Base-by-base conservation (phyloP, 768 basidiomycete species). In the Russula virescens region DNA sequence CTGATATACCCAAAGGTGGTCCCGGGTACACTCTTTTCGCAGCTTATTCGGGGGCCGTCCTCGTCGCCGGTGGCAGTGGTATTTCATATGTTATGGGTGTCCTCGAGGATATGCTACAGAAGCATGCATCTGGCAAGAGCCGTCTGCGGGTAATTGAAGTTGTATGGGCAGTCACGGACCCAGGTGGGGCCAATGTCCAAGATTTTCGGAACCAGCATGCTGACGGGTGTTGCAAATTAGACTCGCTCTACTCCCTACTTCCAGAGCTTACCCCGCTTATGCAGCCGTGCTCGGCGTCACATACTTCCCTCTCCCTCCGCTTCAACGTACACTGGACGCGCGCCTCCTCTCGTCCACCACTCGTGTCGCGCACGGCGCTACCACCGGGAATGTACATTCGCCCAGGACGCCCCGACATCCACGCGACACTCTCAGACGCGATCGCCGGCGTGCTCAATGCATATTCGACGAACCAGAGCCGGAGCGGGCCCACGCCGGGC, bases 51-150 rank as follows among this genome's bases (percentile, higher is more conserved):
- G 78, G 79, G 0, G 79, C 82, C 13, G 63, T 86, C 62, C 76
- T 87, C 62, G 71, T 85, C 46, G 81, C 81, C 6, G 85, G 83
- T 11, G 86, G 86, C 11, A 81, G 80, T 23, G 86, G 86, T 3
- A 81, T 87, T 71, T 81, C 86, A 0, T 83, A 82, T 67, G 75
- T 77, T 3, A 76, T 86, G 25, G 71, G 76, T 18, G 70, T 78
- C n/a, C 76, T 83, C 7, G 78, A 81, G 40, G 83, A 86, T 65
- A 73, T 87, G n/a, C 69, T 85, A 43, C 71, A 73, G 67, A 72
- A 75, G 60, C 73, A 71, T 64, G 51, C 70, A 56, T 48, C 70
- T 53, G 72, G 76, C 58, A 66, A 66, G 21, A 76, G 78, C 43
- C 73, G 76, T 55, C 70, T 78, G 6, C 75, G 77, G 18, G 60